phyloP scores from a whole-genome alignment of 2,329 filamentous ascomycete species.

The Sporothrix brasiliensis region DNA sequence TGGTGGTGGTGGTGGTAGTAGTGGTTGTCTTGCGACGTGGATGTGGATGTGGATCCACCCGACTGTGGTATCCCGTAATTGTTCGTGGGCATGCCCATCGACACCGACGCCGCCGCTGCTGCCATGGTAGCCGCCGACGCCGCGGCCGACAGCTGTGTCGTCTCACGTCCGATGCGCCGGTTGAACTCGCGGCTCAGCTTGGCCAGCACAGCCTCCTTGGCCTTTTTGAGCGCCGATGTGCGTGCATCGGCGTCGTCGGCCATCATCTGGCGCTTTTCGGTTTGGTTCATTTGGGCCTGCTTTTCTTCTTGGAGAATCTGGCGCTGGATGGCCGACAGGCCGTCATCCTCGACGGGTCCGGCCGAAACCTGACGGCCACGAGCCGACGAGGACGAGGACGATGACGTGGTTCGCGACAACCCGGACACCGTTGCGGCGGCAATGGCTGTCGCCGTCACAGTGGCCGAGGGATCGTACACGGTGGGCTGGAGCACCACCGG shows the following conservation, averaged over 20 bases:
- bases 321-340: conserved; percentile 61
- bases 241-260: conserved; percentile 61
- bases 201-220: conserved; percentile 62
- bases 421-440: background rate
- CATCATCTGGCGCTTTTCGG: conserved; percentile 46
- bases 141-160: conserved; percentile 28
- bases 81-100: conserved; percentile 33
- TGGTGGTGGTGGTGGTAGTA: background rate
- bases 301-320: conserved; percentile 58
- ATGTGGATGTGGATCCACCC: too few species aligned
- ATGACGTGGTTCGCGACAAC: conserved; percentile 25
- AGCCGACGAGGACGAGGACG: conserved; percentile 26
- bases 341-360: conserved; percentile 43
- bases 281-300: conserved; percentile 45
- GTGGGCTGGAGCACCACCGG: conserved; percentile 60
- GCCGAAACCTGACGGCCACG: conserved; percentile 24
- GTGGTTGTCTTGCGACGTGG: background rate
- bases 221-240: conserved; percentile 58
- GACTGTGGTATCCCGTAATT: conserved; percentile 31
- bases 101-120: conserved; percentile 30
- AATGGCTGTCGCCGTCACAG: conserved; percentile 23
- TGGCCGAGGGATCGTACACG: conserved; percentile 55
- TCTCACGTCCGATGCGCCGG: conserved; percentile 35
- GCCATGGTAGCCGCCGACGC: conserved; percentile 30
- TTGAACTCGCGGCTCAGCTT: conserved; percentile 60